Evolutionary conservation across 2,329 filamentous ascomycete genomes (phyloP).

Genomic region (Plenodomus biglobosus): DNA sequence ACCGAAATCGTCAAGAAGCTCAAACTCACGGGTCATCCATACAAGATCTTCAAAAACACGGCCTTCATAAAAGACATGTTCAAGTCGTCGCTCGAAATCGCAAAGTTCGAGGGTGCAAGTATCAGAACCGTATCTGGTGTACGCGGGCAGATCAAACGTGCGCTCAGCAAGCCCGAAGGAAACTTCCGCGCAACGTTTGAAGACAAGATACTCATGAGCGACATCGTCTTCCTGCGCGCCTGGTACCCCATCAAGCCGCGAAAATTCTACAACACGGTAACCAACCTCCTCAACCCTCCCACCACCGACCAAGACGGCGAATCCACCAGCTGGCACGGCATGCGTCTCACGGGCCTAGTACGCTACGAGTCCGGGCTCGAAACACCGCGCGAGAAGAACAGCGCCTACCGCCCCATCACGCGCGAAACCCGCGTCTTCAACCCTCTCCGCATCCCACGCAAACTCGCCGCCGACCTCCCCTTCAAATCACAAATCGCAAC

Average conservation of each 20-base stretch:
- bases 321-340: constrained; percentile 70
- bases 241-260: constrained; percentile 97
- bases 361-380: constrained; percentile 73
- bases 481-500: constrained; percentile 88
- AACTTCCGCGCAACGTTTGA: constrained; percentile 97
- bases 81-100: constrained; percentile 85
- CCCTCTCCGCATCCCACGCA: constrained; percentile 71
- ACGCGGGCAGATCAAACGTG: constrained; percentile 94
- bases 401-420: constrained; percentile 71
- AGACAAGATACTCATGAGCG: constrained; percentile 95
- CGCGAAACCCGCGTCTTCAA: constrained; percentile 55
- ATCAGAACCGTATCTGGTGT: constrained; percentile 97
- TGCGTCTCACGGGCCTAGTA: constrained; percentile 92
- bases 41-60: constrained; percentile 99
- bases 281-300: constrained; percentile 74
- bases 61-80: constrained; percentile 99
- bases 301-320: constrained; percentile 37
- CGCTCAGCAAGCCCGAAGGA: constrained; percentile 88
- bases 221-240: constrained; percentile 92
- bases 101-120: constrained; percentile 95
- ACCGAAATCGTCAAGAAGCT: constrained; percentile 99
- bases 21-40: constrained; percentile 88
- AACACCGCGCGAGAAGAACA: constrained; percentile 81
- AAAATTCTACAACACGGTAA: constrained; percentile 95
- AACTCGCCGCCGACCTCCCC: constrained; percentile 79